Evolutionary conservation across 805 yeast species (phyloP).

Genomic region (Geotrichum ghanense): DNA sequence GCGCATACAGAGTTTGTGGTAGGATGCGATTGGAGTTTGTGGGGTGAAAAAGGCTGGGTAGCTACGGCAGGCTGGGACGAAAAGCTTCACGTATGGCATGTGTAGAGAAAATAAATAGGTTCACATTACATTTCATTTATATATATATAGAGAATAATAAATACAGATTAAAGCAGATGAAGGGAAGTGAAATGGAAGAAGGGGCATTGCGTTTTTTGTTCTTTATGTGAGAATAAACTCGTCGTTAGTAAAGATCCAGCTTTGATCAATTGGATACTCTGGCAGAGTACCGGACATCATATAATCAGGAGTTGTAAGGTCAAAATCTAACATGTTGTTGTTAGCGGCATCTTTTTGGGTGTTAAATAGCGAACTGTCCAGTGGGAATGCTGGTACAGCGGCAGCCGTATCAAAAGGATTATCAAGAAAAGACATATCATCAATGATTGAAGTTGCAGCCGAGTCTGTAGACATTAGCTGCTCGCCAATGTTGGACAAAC

Average conservation of each 20-base stretch:
- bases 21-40: constrained; percentile 89
- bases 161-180: not conserved
- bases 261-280: not conserved
- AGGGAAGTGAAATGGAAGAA: too few relatives aligned
- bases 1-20: constrained; percentile 80
- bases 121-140: not conserved
- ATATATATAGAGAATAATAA: not conserved
- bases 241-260: not conserved
- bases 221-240: not conserved
- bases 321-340: not conserved
- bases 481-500: not conserved
- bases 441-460: not conserved
- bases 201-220: too few relatives aligned
- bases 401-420: not conserved
- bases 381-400: not conserved
- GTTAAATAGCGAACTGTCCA: not conserved
- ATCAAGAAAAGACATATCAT: not conserved
- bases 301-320: not conserved
- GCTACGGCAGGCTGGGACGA: constrained; percentile 97
- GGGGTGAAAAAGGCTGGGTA: constrained; percentile 96
- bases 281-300: not conserved
- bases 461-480: not conserved
- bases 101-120: constrained; percentile 16
- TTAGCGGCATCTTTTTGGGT: not conserved
- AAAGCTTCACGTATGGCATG: constrained; percentile 83